A percentile compares a stretch with the other conserved stretches of the same genome.
Evolutionary conservation across 1,284 basidiomycete species (phyloP).

Genomic region (Mycosarcoma mackinlayi): DNA sequence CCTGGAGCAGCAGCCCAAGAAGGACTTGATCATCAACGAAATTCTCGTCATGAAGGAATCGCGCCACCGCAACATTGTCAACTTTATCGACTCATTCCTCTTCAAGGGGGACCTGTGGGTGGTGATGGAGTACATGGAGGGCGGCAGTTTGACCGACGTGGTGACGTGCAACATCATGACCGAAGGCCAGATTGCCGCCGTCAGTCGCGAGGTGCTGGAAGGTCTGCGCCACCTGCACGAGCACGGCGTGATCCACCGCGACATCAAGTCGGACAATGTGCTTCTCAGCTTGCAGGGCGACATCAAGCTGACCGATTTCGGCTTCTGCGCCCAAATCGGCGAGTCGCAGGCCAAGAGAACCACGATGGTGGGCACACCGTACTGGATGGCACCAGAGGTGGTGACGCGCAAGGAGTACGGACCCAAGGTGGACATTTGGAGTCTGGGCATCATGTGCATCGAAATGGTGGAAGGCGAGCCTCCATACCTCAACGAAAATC

Average conservation of each 20-base stretch:
- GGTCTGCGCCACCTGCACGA: slow-evolving; percentile 91
- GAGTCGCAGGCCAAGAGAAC: slow-evolving; percentile 92
- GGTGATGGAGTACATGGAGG: slow-evolving; percentile 99
- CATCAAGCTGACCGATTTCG: slow-evolving; percentile 98
- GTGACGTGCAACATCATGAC: slow-evolving; percentile 98
- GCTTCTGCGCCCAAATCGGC: slow-evolving; percentile 97
- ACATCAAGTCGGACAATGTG: slow-evolving; percentile 98
- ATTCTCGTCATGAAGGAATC: slow-evolving; percentile 98
- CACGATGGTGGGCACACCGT: slow-evolving; percentile 99
- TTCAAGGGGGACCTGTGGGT: slow-evolving; percentile 99
- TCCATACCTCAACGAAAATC: slow-evolving; percentile 96
- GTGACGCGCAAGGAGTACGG: slow-evolving; percentile 98
- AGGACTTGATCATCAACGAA: slow-evolving; percentile 99
- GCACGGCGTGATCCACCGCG: slow-evolving; percentile 94
- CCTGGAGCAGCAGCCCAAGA: slow-evolving; percentile 98
- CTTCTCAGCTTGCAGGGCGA: slow-evolving; percentile 90
- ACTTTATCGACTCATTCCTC: slow-evolving; percentile 98
- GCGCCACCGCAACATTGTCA: slow-evolving; percentile 96
- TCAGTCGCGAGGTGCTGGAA: slow-evolving; percentile 87
- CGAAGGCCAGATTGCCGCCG: slow-evolving; percentile 89
- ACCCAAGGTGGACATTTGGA: slow-evolving; percentile 98
- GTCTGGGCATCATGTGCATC: slow-evolving; percentile 97
- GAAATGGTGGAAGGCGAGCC: slow-evolving; percentile 99
- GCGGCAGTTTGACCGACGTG: slow-evolving; percentile 87
- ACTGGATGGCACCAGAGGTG: slow-evolving; percentile 99